Base-by-base conservation (phyloP, 345 rosid genomes). In the Melaleuca quinquenervia region DNA sequence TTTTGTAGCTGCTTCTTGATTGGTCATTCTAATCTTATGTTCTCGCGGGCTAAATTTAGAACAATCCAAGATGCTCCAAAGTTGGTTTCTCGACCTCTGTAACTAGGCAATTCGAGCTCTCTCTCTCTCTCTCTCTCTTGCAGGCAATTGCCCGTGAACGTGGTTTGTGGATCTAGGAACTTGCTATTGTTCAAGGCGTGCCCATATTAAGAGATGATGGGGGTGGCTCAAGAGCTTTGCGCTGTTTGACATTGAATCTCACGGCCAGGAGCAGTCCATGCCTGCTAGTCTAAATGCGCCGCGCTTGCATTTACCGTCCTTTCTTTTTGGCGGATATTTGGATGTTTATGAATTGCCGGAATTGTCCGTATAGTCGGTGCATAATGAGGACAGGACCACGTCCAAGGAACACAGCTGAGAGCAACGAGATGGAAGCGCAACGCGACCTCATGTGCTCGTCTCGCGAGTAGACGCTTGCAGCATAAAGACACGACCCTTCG, bases 1-100 rank as follows among this genome's bases (percentile, higher is more conserved):
- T 36, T 70, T 70, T 70, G 80, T 70, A 70, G 80, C 48, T 36
- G 80, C 48, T 70, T 70, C 80, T 70, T 18, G 80, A 70, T 70
- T 70, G 22, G 80, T 70, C 80, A 70, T 18, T 70, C 80, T 70
- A 70, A 70, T 70, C 24, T 36, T 70, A 70, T 70, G 48, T 20
- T 70, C 80, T 36, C 10, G 26, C 20, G 5, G 22, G 48, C 80
- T 48, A 70, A 70, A 36, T 36, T 70, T 70, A 70, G 48, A 70
- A 18, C 24, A 16, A 13, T 70, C 13, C 8, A 70, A 36, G 78
- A 5, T 70, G 41, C 3, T 10, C 0, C 48, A 21, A 20, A 8
- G 48, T 18, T 5, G 6, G 76, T 29, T 29, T 29, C 44, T 20
- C 44, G 24, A 70, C 78, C 32, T 18, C 48, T 13, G 7, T 32